Percentiles rank a stretch among this genome's conserved stretches.
phyloP scores from a whole-genome alignment of 1,284 basidiomycete species.

The Caloboletus inedulis region DNA sequence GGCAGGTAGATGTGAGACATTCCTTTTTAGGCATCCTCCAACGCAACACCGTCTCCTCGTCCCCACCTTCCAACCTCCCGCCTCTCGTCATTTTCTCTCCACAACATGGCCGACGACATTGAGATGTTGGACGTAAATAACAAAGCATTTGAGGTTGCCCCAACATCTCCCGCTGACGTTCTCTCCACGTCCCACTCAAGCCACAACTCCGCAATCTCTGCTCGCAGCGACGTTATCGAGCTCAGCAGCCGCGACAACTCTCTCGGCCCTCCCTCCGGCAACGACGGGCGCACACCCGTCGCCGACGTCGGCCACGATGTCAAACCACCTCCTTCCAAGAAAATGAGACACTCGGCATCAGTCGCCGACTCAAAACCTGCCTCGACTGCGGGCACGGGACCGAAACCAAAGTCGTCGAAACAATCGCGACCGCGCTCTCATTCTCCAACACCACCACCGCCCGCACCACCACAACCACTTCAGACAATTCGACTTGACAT shows the following conservation, averaged over 20 bases:
- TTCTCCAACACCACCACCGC: conserved; percentile 52
- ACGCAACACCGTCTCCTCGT: conserved; percentile 29
- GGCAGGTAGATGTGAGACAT: conserved; percentile 30
- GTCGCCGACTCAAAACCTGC: conserved; percentile 26
- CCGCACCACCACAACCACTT: conserved; percentile 49
- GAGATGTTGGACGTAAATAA: conserved; percentile 24
- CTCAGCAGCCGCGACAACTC: conserved; percentile 33
- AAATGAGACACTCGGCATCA: conserved; percentile 25
- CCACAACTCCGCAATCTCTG: conserved; percentile 19
- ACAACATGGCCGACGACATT: conserved; percentile 30
- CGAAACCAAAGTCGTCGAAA: conserved; percentile 35
- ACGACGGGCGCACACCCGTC: conserved; percentile 13
- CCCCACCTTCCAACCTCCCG: conserved; percentile 20
- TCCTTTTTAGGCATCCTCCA: conserved; percentile 37
- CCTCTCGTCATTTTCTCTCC: neutral
- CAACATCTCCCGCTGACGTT: conserved; percentile 10
- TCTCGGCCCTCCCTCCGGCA: conserved; percentile 13
- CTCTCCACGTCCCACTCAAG: conserved; percentile 11
- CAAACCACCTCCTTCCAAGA: conserved; percentile 33
- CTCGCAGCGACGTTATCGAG: conserved; percentile 26
- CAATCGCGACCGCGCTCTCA: conserved; percentile 52
- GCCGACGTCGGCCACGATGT: conserved; percentile 21
- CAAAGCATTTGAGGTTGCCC: neutral
- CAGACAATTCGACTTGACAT: conserved; percentile 69
- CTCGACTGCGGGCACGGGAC: conserved; percentile 31